Evolutionary conservation across 179 eudicot species (phyloP).

Genomic region (Beta corolliflora): DNA sequence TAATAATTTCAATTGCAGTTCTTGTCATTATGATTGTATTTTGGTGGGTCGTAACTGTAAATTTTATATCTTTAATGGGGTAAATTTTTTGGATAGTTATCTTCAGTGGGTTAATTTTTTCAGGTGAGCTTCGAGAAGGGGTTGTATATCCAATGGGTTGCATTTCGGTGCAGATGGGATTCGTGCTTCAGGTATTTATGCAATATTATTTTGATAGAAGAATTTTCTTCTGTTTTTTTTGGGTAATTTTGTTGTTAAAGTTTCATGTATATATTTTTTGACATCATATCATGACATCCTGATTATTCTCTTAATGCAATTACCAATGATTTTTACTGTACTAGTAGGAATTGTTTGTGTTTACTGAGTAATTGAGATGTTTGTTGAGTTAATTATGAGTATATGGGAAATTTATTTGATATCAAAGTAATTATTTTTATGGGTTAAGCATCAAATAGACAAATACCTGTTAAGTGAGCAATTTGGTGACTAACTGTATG

Average conservation of each 20-base stretch:
- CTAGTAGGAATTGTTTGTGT: background rate
- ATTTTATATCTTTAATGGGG: background rate
- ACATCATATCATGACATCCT: background rate
- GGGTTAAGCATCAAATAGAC: background rate
- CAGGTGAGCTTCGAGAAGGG: constrained; percentile 10
- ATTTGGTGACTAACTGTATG: background rate
- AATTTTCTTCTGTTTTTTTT: background rate
- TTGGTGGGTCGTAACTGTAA: background rate
- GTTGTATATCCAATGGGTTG: constrained; percentile 26
- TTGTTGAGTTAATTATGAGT: background rate
- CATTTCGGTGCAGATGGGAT: constrained; percentile 21
- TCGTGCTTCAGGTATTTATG: constrained; percentile 27
- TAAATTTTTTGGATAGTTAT: no score
- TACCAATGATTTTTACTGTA: background rate
- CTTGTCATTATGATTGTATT: background rate
- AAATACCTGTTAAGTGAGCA: background rate
- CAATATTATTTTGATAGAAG: background rate
- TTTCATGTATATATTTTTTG: background rate
- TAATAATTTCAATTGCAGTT: background rate
- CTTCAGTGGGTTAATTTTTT: background rate
- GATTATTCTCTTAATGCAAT: background rate
- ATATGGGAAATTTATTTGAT: background rate
- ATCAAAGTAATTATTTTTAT: background rate
- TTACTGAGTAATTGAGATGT: background rate
- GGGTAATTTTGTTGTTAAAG: background rate